These are phyloP conservation scores for Naganishia randhawae DNA, from an alignment of 768 basidiomycete species.

Conservation along the genomic window DNA sequence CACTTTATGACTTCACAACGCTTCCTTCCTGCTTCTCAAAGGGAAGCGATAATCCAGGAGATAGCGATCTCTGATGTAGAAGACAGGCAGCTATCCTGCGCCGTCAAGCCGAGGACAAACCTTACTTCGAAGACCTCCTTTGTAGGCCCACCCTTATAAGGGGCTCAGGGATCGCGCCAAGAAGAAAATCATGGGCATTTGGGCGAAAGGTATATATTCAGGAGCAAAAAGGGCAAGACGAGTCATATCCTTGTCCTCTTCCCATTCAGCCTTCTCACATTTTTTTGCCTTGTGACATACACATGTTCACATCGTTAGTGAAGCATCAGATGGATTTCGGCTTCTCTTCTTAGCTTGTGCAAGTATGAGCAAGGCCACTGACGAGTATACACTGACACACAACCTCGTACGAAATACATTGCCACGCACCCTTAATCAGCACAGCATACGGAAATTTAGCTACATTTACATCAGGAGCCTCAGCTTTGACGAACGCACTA, in stretches of 20 bases:
- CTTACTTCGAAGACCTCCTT: conserved; percentile 1
- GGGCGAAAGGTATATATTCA: conserved; percentile 3
- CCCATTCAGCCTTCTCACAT: neutral
- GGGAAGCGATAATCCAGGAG: neutral
- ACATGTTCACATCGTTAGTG: conserved; percentile 14
- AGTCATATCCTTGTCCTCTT: neutral
- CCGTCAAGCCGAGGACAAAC: neutral
- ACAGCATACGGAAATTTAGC: neutral
- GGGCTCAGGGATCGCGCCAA: neutral
- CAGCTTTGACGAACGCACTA: conserved; percentile 27
- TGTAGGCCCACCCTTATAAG: neutral
- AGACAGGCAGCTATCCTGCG: neutral
- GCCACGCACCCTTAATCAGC: neutral
- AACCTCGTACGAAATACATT: neutral
- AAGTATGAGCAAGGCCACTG: conserved; percentile 13
- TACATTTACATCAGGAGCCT: neutral
- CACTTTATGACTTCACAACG: neutral
- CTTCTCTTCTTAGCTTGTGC: neutral
- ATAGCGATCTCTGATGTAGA: neutral
- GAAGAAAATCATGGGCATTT: neutral
- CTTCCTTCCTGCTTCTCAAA: neutral
- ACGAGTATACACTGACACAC: neutral
- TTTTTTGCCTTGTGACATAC: neutral
- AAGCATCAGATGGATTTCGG: neutral
- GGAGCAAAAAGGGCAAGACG: neutral